Conservation (phyloP, 2,329 filamentous ascomycete genomes). For the Cercospora sojina region DNA sequence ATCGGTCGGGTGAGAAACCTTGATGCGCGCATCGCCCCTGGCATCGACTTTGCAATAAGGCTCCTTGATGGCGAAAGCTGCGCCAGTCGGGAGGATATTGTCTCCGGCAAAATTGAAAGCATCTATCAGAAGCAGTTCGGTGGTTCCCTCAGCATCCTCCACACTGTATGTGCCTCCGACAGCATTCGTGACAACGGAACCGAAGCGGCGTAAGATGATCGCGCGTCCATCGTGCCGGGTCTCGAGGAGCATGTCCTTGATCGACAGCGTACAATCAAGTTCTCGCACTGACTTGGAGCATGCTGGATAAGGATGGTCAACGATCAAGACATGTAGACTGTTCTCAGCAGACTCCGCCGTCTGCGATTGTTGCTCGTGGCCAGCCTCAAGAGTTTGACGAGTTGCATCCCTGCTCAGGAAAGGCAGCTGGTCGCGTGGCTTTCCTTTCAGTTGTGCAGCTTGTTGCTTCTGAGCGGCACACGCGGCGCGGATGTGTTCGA, state of each 20-base stretch:
- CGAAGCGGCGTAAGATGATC: conserved; percentile 5
- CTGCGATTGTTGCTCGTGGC: background rate
- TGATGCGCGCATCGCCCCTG: conserved; percentile 7
- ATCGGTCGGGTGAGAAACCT: conserved; percentile 6
- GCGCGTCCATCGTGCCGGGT: background rate
- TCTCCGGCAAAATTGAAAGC: conserved; percentile 15
- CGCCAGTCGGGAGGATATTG: background rate
- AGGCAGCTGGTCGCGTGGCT: background rate
- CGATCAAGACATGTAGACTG: background rate
- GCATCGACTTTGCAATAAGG: conserved; percentile 7
- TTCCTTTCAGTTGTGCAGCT: background rate
- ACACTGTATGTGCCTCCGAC: conserved; percentile 9
- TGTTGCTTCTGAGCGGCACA: conserved; percentile 4
- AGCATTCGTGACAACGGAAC: conserved; percentile 1
- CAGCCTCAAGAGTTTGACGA: background rate
- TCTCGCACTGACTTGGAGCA: background rate
- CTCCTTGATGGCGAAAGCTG: conserved; percentile 8
- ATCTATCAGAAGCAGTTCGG: conserved; percentile 7
- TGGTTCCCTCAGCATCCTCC: background rate
- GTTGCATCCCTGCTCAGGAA: background rate
- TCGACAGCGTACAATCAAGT: conserved; percentile 1
- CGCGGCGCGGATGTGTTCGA: background rate
- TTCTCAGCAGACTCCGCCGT: background rate
- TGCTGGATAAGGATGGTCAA: conserved; percentile 2
- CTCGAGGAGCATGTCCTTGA: conserved; percentile 8